Evolutionary conservation across 768 basidiomycete genomes (phyloP).

Genomic region (Boletales sp.): DNA sequence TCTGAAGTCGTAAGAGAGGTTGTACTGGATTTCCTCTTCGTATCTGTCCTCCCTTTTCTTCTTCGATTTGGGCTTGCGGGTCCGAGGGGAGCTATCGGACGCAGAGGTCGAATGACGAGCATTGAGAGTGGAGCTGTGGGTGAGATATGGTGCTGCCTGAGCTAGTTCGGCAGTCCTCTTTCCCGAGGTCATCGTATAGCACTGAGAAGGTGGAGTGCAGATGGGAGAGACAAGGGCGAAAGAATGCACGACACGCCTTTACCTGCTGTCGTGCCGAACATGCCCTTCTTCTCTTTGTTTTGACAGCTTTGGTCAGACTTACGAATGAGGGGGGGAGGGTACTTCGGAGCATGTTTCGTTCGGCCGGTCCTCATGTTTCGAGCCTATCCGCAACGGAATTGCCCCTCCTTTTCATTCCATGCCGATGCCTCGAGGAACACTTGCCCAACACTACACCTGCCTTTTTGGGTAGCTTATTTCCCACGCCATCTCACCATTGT

Average conservation of each 20-base stretch:
- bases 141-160: conserved; percentile 50
- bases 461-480: conserved; percentile 8
- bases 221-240: conserved; percentile 35
- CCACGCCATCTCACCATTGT: conserved; percentile 16
- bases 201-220: conserved; percentile 31
- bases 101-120: conserved; percentile 48
- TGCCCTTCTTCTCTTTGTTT: conserved; percentile 31
- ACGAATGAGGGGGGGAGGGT: too few species aligned
- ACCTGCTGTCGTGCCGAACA: conserved; percentile 31
- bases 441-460: conserved; percentile 22
- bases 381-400: conserved; percentile 19
- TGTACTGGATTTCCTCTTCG: conserved; percentile 42
- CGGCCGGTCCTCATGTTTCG: conserved; percentile 26
- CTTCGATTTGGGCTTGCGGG: conserved; percentile 33
- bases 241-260: conserved; percentile 36
- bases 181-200: conserved; percentile 35
- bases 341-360: conserved; percentile 7
- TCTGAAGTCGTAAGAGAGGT: conserved; percentile 31
- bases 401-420: conserved; percentile 17
- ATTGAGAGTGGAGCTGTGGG: conserved; percentile 52
- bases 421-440: conserved; percentile 29
- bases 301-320: conserved; percentile 20
- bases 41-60: conserved; percentile 44
- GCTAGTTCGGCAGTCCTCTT: conserved; percentile 29
- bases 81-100: conserved; percentile 49